A percentile compares a stretch with the other conserved stretches of the same genome.
Conservation (phyloP, 768 basidiomycete species). For the Agaricus subrufescens region DNA sequence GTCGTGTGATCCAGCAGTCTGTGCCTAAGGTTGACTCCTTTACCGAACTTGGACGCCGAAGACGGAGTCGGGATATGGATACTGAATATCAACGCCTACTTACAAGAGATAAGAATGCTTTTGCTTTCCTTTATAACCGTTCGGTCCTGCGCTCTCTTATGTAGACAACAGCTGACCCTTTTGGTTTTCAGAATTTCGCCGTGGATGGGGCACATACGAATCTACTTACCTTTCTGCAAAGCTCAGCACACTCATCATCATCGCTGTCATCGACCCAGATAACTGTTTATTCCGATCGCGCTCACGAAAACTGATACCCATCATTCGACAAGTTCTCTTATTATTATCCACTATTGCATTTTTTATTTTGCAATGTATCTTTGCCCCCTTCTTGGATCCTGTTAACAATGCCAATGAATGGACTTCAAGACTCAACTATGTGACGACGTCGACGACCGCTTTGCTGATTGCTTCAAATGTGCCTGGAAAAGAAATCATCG, state of each 20-base stretch:
- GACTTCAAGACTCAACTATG: slow-evolving; percentile 66
- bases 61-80: slow-evolving; percentile 55
- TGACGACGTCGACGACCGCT: slow-evolving; percentile 59
- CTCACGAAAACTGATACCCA: slow-evolving; percentile 42
- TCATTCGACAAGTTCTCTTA: slow-evolving; percentile 60
- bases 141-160: slow-evolving; percentile 23
- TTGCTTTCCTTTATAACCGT: slow-evolving; percentile 67
- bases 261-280: slow-evolving; percentile 62
- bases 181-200: slow-evolving; percentile 51
- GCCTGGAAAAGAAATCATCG: slow-evolving; percentile 48
- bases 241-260: slow-evolving; percentile 58
- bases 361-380: slow-evolving; percentile 55
- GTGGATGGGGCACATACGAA: slow-evolving; percentile 64
- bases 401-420: slow-evolving; percentile 75
- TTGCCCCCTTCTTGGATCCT: slow-evolving; percentile 64
- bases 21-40: slow-evolving; percentile 63
- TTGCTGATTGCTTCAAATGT: slow-evolving; percentile 57
- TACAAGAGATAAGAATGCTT: slow-evolving; percentile 58
- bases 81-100: slow-evolving; percentile 67
- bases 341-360: slow-evolving; percentile 52
- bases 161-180: slow-evolving; percentile 2
- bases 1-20: slow-evolving; percentile 47
- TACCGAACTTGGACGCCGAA: slow-evolving; percentile 64
- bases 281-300: slow-evolving; percentile 69
- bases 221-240: slow-evolving; percentile 67